Percentiles rank a stretch among this genome's conserved stretches.
Conservation (phyloP, 2,329 filamentous ascomycete genomes). For the Pseudogymnoascus destructans region DNA sequence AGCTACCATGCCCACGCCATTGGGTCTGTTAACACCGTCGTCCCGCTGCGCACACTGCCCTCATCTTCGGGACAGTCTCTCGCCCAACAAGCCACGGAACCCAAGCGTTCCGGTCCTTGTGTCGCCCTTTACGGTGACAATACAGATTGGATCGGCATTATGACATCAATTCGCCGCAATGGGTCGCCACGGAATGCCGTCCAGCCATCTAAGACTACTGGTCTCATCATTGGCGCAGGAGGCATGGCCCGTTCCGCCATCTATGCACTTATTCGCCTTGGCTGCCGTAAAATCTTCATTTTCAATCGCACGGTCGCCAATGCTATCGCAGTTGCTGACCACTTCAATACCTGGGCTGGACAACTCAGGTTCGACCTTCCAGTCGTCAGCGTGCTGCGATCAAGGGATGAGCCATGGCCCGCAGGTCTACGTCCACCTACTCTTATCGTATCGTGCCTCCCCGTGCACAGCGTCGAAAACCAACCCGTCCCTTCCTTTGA, state of each 20-base stretch:
- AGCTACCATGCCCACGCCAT: conserved; percentile 63
- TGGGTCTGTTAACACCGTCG: conserved; percentile 62
- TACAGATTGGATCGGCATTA: conserved; percentile 67
- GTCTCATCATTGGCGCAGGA: conserved; percentile 49
- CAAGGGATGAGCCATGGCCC: conserved; percentile 49
- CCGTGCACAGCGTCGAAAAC: conserved; percentile 51
- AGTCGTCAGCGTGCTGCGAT: conserved; percentile 37
- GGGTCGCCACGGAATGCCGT: conserved; percentile 56
- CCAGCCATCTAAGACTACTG: conserved; percentile 33
- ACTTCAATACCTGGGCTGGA: conserved; percentile 44
- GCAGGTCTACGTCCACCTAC: conserved; percentile 47
- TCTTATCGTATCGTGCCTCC: conserved; percentile 61
- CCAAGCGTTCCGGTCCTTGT: conserved; percentile 52
- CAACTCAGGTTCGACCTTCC: conserved; percentile 15
- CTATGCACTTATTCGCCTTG: conserved; percentile 62
- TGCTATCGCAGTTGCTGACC: conserved; percentile 49
- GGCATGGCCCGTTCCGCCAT: conserved; percentile 65
- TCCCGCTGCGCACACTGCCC: conserved; percentile 50
- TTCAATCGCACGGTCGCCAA: conserved; percentile 54
- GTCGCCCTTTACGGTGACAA: conserved; percentile 65
- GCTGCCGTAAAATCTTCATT: conserved; percentile 59
- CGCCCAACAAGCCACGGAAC: conserved; percentile 32
- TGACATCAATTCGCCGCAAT: conserved; percentile 56
- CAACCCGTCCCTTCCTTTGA: conserved; percentile 53
- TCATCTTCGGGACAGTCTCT: conserved; percentile 33